Evolutionary conservation across 306 rosid species (phyloP).

Genomic region (Cercis canadensis): DNA sequence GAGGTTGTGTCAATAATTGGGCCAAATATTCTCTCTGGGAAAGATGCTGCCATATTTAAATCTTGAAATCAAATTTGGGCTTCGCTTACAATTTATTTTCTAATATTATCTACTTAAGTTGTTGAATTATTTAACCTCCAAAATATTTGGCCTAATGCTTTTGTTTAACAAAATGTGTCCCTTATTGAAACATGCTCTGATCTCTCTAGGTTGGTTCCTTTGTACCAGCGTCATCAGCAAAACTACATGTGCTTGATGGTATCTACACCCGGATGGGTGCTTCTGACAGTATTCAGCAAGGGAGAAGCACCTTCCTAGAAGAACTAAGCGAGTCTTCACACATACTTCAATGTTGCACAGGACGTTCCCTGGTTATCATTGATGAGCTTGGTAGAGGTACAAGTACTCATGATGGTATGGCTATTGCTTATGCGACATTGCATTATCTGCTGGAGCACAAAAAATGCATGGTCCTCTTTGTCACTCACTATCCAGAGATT

Average conservation of each 20-base stretch:
- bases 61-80: conserved; percentile 10
- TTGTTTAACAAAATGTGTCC: conserved; percentile 22
- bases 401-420: conserved; percentile 93
- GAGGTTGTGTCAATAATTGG: conserved; percentile 26
- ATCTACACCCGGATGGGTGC: conserved; percentile 97
- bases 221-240: conserved; percentile 91
- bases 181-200: conserved; percentile 47
- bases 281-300: conserved; percentile 91
- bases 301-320: conserved; percentile 95
- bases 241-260: conserved; percentile 79
- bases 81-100: conserved; percentile 30
- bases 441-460: conserved; percentile 74
- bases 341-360: conserved; percentile 73
- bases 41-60: conserved; percentile 16
- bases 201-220: conserved; percentile 86
- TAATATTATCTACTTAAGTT: conserved; percentile 22
- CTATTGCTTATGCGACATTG: conserved; percentile 88
- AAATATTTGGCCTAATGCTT: conserved; percentile 31
- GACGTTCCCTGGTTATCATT: conserved; percentile 74
- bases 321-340: conserved; percentile 85
- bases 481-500: conserved; percentile 90
- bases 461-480: conserved; percentile 83
- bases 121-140: conserved; percentile 18
- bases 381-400: conserved; percentile 99
- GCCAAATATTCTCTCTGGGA: conserved; percentile 8